Evolutionary conservation across 2,329 filamentous ascomycete species (phyloP), one percentile per base, ranked within the genome.

Genomic region (Diplodia mutila): DNA sequence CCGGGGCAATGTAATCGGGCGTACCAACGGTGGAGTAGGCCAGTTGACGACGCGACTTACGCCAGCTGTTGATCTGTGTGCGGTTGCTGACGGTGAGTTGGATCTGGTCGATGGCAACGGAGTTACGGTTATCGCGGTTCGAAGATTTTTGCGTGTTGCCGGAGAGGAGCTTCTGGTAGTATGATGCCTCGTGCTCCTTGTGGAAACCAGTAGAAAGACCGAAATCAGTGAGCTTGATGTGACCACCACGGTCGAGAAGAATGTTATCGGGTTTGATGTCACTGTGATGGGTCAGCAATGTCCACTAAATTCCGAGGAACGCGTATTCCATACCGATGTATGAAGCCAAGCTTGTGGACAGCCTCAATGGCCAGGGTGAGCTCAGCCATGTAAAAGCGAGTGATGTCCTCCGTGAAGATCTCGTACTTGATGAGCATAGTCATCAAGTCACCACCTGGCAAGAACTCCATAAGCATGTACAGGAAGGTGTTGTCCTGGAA

Each of bases 341-440:
- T 97, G 82, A 97, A 99, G 70, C 95, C 95, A 71, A 98, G 87
- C 80, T 97, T 97, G 81, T 99, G 95, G 51, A 99, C 95, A 16
- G 95, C 95, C 77, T 99, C 95, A 72, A 99, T 98, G n/a, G 95
- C 95, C 76, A 98, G 86, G 27, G 97, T 92, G 74, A 98, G 94
- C 80, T 99, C 94, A 27, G 95, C 95, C 88, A 99, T 99, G 81
- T 99, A 99, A 81, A 99, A 99, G 21, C 95, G 89, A 34, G 95
- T 99, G 72, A 99, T 98, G 73, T 99, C 95, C 79, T 98, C 94
- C 0, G 93, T 97, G 80, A 99, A 99, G 79, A 99, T 97, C 79
- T 99, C 95, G 77, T 99, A 99, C 85, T 98, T 99, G 84, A 99
- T 99, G 73, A 99, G 85, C 95, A 99, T 99, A 3, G 95, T 99